Base-by-base conservation (phyloP, 345 rosid species). In the Draba incana region DNA sequence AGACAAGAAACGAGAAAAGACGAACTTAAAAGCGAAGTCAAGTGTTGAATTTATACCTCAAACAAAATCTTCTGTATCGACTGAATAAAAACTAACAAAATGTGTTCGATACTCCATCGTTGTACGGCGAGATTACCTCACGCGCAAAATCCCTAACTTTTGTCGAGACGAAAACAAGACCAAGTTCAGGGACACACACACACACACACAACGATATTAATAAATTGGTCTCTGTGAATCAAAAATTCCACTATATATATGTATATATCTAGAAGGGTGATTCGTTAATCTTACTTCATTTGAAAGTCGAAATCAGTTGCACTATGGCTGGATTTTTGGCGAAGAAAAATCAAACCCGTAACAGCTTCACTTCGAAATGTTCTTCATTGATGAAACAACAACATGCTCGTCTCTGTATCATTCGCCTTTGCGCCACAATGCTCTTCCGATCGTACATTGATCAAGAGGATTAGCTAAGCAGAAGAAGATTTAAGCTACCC, bases 381-480 rank as follows among this genome's bases (percentile, higher is more conserved):
- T 78, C 86, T 10, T 78, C 86, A 28, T 47, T 85, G 69, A 62
- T 89, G 8, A 81, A 78, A 74, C 83, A 86, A 63, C 90, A 82
- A 71, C 86, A 81, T 1, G 85, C 85, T 31, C 86, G 86, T 10
- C 68, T 89, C 70, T 86, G 85, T 60, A 82, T 86, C 38, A 52
- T 89, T 35, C 88, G 90, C 44, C 83, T 91, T 15, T 89, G 92
- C 35, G 86, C 88, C 53, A 79, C 84, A 41, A 84, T 89, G 86
- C 96, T 89, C 35, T 67, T 89, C 14, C 84, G 90, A 53, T 81
- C 81, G 57, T 89, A 85, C 74, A 75, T 84, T 2, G 81, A 83
- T 7, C 75, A 81, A 2, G 90, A 85, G 2, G 90, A 85, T 42
- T 89, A 79, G 69, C 59, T 61, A 50, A 57, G 7, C 41, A 14